Base-by-base conservation (phyloP, 2,329 filamentous ascomycete species). In the Cytospora piceae region DNA sequence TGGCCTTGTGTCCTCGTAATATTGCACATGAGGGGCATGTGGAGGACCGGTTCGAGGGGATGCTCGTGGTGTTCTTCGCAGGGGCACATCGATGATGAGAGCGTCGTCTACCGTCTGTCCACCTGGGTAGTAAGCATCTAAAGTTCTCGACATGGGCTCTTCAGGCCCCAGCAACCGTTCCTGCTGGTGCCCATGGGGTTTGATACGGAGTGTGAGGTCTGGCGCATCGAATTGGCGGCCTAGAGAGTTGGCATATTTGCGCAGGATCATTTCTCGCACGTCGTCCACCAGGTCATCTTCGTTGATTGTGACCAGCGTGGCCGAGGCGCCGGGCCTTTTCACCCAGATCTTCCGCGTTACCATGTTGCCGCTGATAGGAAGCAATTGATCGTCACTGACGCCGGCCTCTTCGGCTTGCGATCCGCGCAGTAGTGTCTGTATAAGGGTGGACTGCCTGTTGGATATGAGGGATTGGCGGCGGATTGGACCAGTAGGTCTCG, bases 201-300 rank as follows among this genome's bases (percentile, higher is more conserved):
- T 76, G 71, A 98, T 91, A 69, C 91, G 88, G 69, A 98, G 82
- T 14, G 86, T 88, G 65, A 99, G 85, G 76, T 99, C 95, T 15
- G 95, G 95, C 14, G 95, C 85, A 79, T 99, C 95, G 77, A 94
- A 97, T 61, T 86, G 91, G 71, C 89, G 89, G 59, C 94, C 94
- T 31, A 99, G 83, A 17, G 93, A 96, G 78, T 99, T 98, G 72
- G 89, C 88, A 77, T 98, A 99, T 81, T 98, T 98, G 73, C 87
- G 88, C 71, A 98, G 81, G 65, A 98, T 95, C 82, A 93, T 87
- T 71, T 97, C 95, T 72, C 94, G 90, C 68, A 97, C 90, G 78
- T 97, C 94, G 77, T 99, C 95, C 65, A 98, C 94, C 72, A 98
- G 80, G 74, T 97, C 93, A 72, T 96, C 93, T 73, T 96, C 91